These are phyloP conservation scores for Astrephomene gubernaculifera DNA, from an alignment of 139 green algal species.

Conservation along the genomic window DNA sequence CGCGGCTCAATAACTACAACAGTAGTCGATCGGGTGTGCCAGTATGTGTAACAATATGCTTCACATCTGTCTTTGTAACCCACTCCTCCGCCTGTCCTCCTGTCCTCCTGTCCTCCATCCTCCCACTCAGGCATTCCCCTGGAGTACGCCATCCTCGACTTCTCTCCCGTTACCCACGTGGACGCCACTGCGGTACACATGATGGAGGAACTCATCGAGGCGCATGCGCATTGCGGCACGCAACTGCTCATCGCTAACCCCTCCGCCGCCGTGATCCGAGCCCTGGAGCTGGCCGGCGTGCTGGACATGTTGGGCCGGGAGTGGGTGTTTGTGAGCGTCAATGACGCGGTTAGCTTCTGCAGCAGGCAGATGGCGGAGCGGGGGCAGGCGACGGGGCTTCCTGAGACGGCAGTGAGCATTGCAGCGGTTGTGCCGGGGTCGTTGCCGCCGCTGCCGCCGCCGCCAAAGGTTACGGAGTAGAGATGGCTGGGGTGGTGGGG, in stretches of 20 bases:
- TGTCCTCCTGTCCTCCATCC: no score
- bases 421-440: no score
- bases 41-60: no score
- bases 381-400: background rate
- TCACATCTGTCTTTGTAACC: no score
- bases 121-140: slow-evolving; percentile 9
- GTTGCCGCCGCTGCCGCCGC: no score
- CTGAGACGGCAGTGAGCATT: no score
- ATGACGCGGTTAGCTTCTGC: slow-evolving; percentile 54
- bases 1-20: no score
- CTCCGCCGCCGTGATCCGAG: slow-evolving; percentile 40
- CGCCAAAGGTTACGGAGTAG: no score
- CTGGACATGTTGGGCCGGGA: slow-evolving; percentile 53
- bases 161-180: slow-evolving; percentile 82
- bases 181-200: slow-evolving; percentile 68
- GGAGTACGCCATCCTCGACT: slow-evolving; percentile 84
- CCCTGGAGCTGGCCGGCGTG: slow-evolving; percentile 49
- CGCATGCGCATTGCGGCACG: slow-evolving; percentile 13
- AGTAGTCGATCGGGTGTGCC: no score
- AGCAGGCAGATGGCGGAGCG: slow-evolving; percentile 30
- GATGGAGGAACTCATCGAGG: slow-evolving; percentile 39
- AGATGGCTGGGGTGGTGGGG: no score
- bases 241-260: slow-evolving; percentile 62
- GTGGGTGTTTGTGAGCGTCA: slow-evolving; percentile 59
- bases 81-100: no score